Conservation (phyloP, 352 stramenopile genomes). For the Phytophthora brassicae region DNA sequence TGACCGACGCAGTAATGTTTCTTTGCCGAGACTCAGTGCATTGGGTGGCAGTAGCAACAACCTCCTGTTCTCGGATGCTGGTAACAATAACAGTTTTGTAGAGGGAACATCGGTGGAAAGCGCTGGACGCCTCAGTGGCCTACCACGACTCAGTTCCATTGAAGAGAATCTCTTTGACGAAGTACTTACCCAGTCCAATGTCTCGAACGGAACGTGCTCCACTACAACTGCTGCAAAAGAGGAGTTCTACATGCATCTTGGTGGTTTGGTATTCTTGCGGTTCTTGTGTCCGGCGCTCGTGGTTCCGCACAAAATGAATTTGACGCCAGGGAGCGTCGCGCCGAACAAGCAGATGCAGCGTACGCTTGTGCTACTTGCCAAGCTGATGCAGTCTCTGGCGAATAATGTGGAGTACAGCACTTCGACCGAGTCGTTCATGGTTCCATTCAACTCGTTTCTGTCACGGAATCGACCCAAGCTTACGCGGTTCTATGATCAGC, state of each 20-base stretch:
- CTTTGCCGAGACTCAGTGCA: slow-evolving; percentile 49
- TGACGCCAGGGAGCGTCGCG: slow-evolving; percentile 46
- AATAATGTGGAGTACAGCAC: slow-evolving; percentile 75
- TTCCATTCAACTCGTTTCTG: slow-evolving; percentile 76
- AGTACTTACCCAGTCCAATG: slow-evolving; percentile 28
- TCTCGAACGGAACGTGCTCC: slow-evolving; percentile 22
- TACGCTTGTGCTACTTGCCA: slow-evolving; percentile 73
- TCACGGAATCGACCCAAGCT: slow-evolving; percentile 55
- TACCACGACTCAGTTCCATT: slow-evolving; percentile 58
- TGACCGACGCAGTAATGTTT: slow-evolving; percentile 54
- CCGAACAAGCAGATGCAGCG: slow-evolving; percentile 60
- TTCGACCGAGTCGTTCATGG: slow-evolving; percentile 74
- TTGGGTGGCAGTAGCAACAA: slow-evolving; percentile 46
- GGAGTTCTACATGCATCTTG: slow-evolving; percentile 78
- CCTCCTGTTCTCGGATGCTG: slow-evolving; percentile 21
- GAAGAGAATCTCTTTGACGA: slow-evolving; percentile 48
- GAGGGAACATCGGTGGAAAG: slow-evolving; percentile 44
- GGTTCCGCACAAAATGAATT: slow-evolving; percentile 68
- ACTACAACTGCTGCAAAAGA: slow-evolving; percentile 43
- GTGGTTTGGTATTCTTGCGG: slow-evolving; percentile 74
- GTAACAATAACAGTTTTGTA: slow-evolving; percentile 28
- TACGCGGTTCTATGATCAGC: slow-evolving; percentile 72
- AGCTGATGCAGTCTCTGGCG: slow-evolving; percentile 79
- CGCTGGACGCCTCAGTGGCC: slow-evolving; percentile 28
- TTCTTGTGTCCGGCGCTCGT: slow-evolving; percentile 79